Conservation (phyloP, 768 basidiomycete genomes). For the Termitomyces sp. region DNA sequence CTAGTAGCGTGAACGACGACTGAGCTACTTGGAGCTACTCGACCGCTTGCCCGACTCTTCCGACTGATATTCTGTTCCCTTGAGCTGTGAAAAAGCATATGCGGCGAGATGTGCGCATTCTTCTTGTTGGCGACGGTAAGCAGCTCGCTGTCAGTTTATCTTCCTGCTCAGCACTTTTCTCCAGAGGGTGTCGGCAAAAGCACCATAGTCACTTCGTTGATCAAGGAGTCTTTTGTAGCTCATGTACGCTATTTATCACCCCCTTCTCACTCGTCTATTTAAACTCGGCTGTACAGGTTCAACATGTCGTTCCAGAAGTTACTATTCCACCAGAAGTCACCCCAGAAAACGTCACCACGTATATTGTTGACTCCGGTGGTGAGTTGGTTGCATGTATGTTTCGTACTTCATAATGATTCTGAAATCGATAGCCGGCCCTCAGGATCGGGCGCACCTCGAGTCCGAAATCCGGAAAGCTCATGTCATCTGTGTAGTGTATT, state of each 20-base stretch:
- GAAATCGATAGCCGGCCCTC: constrained; percentile 61
- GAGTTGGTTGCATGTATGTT: constrained; percentile 22
- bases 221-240: constrained; percentile 91
- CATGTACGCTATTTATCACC: constrained; percentile 49
- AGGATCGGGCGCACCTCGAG: constrained; percentile 86
- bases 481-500: constrained; percentile 97
- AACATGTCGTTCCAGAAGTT: constrained; percentile 93
- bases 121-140: constrained; percentile 92
- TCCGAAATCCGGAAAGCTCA: constrained; percentile 96
- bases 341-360: constrained; percentile 95
- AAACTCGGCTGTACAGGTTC: constrained; percentile 54
- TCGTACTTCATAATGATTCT: constrained; percentile 4
- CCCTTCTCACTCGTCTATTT: background rate
- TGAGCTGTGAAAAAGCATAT: constrained; percentile 34
- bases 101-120: constrained; percentile 91
- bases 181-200: constrained; percentile 97
- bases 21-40: no score
- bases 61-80: constrained; percentile 4
- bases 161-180: constrained; percentile 12
- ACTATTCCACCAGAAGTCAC: constrained; percentile 98
- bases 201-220: constrained; percentile 93
- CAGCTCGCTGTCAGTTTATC: constrained; percentile 2
- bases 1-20: background rate
- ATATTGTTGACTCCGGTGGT: constrained; percentile 98
- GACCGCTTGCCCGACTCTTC: constrained; percentile 1